Evolutionary conservation across 2,329 filamentous ascomycete genomes (phyloP), one percentile per base, ranked within the genome.

Genomic region (Blastomyces silverae): DNA sequence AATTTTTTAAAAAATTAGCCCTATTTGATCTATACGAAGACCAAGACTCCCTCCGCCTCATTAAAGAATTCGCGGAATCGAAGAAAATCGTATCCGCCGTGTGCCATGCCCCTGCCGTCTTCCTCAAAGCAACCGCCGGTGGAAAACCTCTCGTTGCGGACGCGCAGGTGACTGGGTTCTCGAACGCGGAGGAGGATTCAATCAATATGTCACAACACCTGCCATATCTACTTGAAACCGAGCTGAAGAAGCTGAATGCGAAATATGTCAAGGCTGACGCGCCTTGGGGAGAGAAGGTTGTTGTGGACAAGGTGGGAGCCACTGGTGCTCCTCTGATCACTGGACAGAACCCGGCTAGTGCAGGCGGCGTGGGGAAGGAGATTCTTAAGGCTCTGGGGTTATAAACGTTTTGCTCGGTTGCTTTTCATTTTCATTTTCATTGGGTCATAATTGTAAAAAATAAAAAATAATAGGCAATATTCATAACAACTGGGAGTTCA

Each of bases 1-100:
- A 3, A 20, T n/a, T n/a, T n/a, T n/a, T n/a, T n/a, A 7, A 20
- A 44, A 42, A 15, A 13, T 28, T 48, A 78, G 76, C 80, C 22
- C 83, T 83, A 79, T 83, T 81, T 72, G 81, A 83, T 66, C 79
- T 83, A 25, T 76, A 76, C 56, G 73, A 71, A 61, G 75, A 81
- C 66, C 58, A 73, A 1, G 73, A 70, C 28, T 80, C 78, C 20
- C 75, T 81, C 48, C 68, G 76, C 17, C 70, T 83, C 13, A 82
- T 83, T 70, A 71, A 76, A 37, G 72, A 80, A 55, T 83, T 83
- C 70, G 80, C 79, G 61, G 76, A 78, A 8, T 75, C 77, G 0
- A 78, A 75, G 64, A 83, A 83, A 69, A 75, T 81, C 67, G 76
- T 83, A n/a, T 74, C 77, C 0, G 81, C 81, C 1, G 80, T 82